These are phyloP conservation scores for Penicillium oxalicum DNA, from an alignment of 2,329 filamentous ascomycete species.

Conservation along the genomic window DNA sequence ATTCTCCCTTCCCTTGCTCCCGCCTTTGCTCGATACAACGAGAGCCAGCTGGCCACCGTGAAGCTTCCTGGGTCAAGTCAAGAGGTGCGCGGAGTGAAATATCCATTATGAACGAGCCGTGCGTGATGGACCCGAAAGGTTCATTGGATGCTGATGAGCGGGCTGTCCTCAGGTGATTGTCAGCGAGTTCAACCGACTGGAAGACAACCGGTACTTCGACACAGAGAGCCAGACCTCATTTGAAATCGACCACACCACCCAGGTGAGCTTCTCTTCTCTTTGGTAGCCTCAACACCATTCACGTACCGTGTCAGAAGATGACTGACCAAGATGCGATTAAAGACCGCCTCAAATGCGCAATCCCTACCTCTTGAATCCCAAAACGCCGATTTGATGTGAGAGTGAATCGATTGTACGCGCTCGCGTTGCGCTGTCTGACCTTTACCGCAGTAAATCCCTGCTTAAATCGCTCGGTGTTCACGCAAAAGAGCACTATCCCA, in stretches of 20 bases:
- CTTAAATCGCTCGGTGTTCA: conserved; percentile 71
- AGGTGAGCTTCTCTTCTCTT: conserved; percentile 44
- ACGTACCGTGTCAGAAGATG: conserved; percentile 4
- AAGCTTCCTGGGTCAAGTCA: conserved; percentile 84
- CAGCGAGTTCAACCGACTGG: conserved; percentile 78
- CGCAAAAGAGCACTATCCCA: conserved; percentile 81
- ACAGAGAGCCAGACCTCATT: conserved; percentile 83
- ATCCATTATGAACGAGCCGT: too few relatives aligned
- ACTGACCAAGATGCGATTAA: conserved; percentile 5
- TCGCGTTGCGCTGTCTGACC: not conserved
- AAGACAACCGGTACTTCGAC: conserved; percentile 81
- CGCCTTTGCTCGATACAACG: conserved; percentile 91
- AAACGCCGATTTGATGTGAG: conserved; percentile 74
- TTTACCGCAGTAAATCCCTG: conserved; percentile 65
- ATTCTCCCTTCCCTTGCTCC: conserved; percentile 68
- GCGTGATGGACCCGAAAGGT: not conserved
- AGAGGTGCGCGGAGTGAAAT: conserved; percentile 48
- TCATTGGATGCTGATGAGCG: conserved; percentile 8
- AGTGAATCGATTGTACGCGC: not conserved
- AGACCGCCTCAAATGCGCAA: conserved; percentile 79
- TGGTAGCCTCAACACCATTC: too few relatives aligned
- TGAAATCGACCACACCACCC: conserved; percentile 74
- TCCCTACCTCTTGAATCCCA: conserved; percentile 70
- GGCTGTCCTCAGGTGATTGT: conserved; percentile 58
- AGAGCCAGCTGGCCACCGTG: conserved; percentile 82